Conservation (phyloP, 768 basidiomycete species). For the Guyanaporus albipodus region DNA sequence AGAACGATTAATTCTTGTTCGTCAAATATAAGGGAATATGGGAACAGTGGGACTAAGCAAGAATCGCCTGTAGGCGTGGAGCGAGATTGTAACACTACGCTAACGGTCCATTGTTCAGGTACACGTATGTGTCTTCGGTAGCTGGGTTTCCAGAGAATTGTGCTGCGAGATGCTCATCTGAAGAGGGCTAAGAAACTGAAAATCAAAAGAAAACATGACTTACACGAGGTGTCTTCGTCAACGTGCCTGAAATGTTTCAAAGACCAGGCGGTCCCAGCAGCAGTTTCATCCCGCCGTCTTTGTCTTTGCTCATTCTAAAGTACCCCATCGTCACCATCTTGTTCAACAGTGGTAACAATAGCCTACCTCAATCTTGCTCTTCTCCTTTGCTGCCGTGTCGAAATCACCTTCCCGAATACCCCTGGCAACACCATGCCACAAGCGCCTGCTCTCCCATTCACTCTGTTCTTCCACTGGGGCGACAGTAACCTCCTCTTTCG, state of each 20-base stretch:
- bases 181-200: background rate
- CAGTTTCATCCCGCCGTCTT: conserved; percentile 74
- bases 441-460: conserved; percentile 81
- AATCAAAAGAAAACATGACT: conserved; percentile 25
- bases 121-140: conserved; percentile 76
- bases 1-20: conserved; percentile 11
- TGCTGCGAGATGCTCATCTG: conserved; percentile 61
- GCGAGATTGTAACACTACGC: conserved; percentile 14
- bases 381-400: conserved; percentile 84
- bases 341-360: too few species aligned
- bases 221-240: conserved; percentile 70
- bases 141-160: conserved; percentile 60
- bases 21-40: conserved; percentile 12
- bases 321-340: background rate
- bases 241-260: conserved; percentile 74
- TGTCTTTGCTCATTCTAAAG: conserved; percentile 88
- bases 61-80: conserved; percentile 1
- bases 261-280: conserved; percentile 68
- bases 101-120: conserved; percentile 50
- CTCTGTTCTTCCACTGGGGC: conserved; percentile 57
- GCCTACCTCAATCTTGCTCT: conserved; percentile 84
- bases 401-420: conserved; percentile 92
- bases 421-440: conserved; percentile 85
- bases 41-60: conserved; percentile 17
- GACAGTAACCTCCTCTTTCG: conserved; percentile 74